These are phyloP conservation scores for Podila horticola DNA, from an alignment of 192 early-diverging fungal species.

Conservation along the genomic window DNA sequence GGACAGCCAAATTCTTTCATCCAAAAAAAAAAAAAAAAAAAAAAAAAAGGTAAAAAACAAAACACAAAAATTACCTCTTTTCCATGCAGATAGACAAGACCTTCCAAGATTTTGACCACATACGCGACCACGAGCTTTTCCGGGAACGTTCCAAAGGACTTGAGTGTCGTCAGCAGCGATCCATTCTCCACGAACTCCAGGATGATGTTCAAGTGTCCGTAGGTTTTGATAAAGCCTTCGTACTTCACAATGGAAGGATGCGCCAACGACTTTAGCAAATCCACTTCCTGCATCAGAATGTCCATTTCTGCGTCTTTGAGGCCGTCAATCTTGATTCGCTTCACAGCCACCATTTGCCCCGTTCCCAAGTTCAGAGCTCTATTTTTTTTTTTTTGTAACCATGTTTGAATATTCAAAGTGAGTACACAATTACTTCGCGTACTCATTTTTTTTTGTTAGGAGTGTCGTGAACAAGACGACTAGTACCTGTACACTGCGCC, in stretches of 20 bases:
- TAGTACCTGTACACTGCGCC: slow-evolving; percentile 83
- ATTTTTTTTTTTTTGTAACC: slow-evolving; percentile 5
- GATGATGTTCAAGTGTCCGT: slow-evolving; percentile 82
- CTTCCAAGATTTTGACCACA: slow-evolving; percentile 88
- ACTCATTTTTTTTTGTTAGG: background rate
- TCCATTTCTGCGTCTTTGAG: slow-evolving; percentile 72
- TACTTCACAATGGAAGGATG: slow-evolving; percentile 90
- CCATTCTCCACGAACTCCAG: slow-evolving; percentile 95
- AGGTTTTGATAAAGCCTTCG: slow-evolving; percentile 79
- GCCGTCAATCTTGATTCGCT: slow-evolving; percentile 82
- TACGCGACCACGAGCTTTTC: slow-evolving; percentile 91
- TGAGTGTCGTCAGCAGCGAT: slow-evolving; percentile 84
- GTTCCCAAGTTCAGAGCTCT: slow-evolving; percentile 82
- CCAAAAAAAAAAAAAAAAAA: background rate
- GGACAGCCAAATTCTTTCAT: background rate
- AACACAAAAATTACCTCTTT: slow-evolving; percentile 66
- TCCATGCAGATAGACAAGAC: slow-evolving; percentile 89
- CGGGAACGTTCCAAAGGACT: slow-evolving; percentile 91
- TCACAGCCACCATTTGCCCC: slow-evolving; percentile 88
- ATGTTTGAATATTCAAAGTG: background rate
- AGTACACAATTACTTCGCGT: background rate
- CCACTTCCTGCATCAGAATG: slow-evolving; percentile 89
- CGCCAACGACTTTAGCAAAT: slow-evolving; percentile 83
- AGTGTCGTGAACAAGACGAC: background rate
- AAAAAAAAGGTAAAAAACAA: background rate